Evolutionary conservation across 2,329 filamentous ascomycete genomes (phyloP), one percentile per base, ranked within the genome.

Genomic region (Exophiala bonariae): DNA sequence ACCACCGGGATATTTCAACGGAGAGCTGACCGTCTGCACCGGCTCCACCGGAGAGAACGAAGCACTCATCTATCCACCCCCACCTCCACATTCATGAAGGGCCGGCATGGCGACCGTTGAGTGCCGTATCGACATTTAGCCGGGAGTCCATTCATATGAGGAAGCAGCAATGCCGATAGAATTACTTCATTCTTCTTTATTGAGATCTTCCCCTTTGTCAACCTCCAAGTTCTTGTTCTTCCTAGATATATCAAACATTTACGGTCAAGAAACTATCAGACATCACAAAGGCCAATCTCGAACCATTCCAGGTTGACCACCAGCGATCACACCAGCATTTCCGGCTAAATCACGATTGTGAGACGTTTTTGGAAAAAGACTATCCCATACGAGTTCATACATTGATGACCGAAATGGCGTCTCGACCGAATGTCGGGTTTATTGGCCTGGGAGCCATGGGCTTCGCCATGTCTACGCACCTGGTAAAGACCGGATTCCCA

Each of bases 401-500:
- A n/a, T n/a, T n/a, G 23, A 49, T 40, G 17, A 30, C 59, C 34
- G 59, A 57, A 18, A 54, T 41, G 23, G 66, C 56, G 17, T 69
- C 71, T 57, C 68, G 68, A 26, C 78, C 75, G 19, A 61, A 67
- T 43, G 71, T 87, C 44, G 78, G 81, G 55, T 88, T 89, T 67
- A 83, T 86, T 54, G 86, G 86, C 72, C 82, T 90, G 3, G 86
- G 86, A 47, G 86, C 86, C 67, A 89, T 89, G 86, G 86, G 86
- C 62, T 86, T 88, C 64, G 86, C 86, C 63, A 89, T 90, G 86
- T 86, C 86, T 54, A 86, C 80, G 50, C 78, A 89, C 62, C 78
- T 90, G 36, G 73, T 89, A 59, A 81, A 82, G 56, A 70, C 79
- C 54, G 83, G 83, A 48, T 87, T 85, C 65, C 51, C 70, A 19